These are phyloP conservation scores for Aureobasidium mangrovei DNA, from an alignment of 2,329 filamentous ascomycete genomes.

Conservation along the genomic window DNA sequence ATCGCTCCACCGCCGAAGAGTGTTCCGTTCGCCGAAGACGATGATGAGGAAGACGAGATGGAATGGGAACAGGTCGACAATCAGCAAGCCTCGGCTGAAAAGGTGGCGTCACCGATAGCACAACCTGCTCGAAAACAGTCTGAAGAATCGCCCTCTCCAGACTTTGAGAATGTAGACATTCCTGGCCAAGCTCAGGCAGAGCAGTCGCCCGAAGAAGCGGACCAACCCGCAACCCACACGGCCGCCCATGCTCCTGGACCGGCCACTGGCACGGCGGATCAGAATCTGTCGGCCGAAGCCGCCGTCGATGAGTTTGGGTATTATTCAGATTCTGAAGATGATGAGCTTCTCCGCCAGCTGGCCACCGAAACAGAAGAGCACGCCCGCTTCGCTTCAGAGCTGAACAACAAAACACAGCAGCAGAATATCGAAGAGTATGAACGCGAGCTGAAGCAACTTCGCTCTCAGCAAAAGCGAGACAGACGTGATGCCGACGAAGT, in stretches of 20 bases:
- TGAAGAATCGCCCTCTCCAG: constrained; percentile 24
- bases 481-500: constrained; percentile 94
- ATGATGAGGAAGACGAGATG: constrained; percentile 27
- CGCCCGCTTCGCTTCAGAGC: constrained; percentile 76
- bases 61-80: constrained; percentile 50
- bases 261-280: constrained; percentile 18
- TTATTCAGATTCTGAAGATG: constrained; percentile 79
- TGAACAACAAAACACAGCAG: constrained; percentile 65
- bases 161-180: constrained; percentile 44
- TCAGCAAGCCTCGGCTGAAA: constrained; percentile 16
- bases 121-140: constrained; percentile 9
- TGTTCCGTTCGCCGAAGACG: constrained; percentile 1
- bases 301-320: constrained; percentile 35
- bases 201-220: not conserved
- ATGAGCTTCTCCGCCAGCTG: constrained; percentile 76
- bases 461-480: constrained; percentile 93
- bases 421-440: constrained; percentile 77
- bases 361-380: constrained; percentile 90
- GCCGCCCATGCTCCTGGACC: not conserved
- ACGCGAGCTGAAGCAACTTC: constrained; percentile 72
- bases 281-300: constrained; percentile 18
- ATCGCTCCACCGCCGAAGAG: constrained; percentile 8
- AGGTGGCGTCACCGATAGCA: not conserved
- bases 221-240: not conserved
- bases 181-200: constrained; percentile 18